Percentiles rank a stretch among this genome's conserved stretches.
Conservation (phyloP, 805 yeast genomes). For the Lachancea lanzarotensis region DNA sequence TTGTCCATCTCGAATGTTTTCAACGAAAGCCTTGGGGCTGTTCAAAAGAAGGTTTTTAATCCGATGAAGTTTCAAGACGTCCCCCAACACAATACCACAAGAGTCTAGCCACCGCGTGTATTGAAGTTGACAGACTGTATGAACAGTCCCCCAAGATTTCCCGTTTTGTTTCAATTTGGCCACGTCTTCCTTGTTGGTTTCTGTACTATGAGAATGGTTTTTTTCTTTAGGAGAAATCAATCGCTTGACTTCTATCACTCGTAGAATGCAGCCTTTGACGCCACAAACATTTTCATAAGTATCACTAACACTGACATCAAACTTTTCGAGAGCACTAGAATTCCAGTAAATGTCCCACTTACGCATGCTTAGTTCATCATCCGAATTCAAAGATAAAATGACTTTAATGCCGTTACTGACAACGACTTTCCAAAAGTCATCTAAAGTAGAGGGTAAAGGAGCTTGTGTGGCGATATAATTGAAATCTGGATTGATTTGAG, state of each 20-base stretch:
- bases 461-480: conserved; percentile 86
- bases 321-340: conserved; percentile 35
- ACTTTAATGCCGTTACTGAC: conserved; percentile 58
- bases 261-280: conserved; percentile 30
- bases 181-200: too few relatives aligned
- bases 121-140: conserved; percentile 64
- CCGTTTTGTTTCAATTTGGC: background rate
- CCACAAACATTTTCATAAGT: conserved; percentile 27
- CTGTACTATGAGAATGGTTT: too few relatives aligned
- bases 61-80: conserved; percentile 27
- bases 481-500: conserved; percentile 34
- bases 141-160: background rate
- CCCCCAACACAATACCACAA: conserved; percentile 46
- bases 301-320: conserved; percentile 32
- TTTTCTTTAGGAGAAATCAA: background rate
- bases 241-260: conserved; percentile 26
- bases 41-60: conserved; percentile 28
- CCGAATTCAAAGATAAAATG: conserved; percentile 69
- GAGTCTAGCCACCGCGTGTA: conserved; percentile 81
- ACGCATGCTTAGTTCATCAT: conserved; percentile 62
- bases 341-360: conserved; percentile 87
- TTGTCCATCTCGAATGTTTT: conserved; percentile 12
- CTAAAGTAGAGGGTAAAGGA: conserved; percentile 68
- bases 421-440: conserved; percentile 87
- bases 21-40: conserved; percentile 12